Evolutionary conservation across 768 basidiomycete genomes (phyloP), one percentile per base, ranked within the genome.

Genomic region (Lentinula guzmanii): DNA sequence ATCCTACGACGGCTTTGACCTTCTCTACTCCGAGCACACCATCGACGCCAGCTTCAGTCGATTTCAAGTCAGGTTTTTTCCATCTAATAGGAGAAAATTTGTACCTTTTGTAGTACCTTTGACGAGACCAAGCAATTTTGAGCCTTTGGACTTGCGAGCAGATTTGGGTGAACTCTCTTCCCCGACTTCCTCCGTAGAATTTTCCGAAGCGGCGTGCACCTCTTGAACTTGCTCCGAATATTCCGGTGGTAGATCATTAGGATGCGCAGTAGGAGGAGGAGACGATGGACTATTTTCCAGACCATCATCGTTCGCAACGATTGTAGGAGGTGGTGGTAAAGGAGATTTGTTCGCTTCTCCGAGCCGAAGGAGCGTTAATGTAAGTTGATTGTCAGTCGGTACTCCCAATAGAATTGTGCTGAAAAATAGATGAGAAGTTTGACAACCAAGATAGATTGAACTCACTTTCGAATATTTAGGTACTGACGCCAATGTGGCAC

Each of bases 361-460:
- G 28, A 77, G 67, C 4, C 79, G 73, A 4, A 79, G 69, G 18
- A 80, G 66, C 8, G 77, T 75, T 21, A 79, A 62, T 11, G 77
- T 67, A 9, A 80, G 72, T 61, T 80, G 79, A 34, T 76, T 74
- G 62, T 80, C 78, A 46, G 78, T 79, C 8, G 79, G 79, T 0
- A 76, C 75, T 18, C 76, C 76, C 2, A 65, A 65, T 31, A 80
- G 69, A 45, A 80, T 63, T 10, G 77, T 70, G 50, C 73, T 74
- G 48, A 10, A 58, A 24, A 24, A n/a, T 4, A 48, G 21, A 15
- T 18, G n/a, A 2, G 8, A 48, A 18, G 46, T 6, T 39, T 39
- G 2, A 39, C 5, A 13, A 13, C 37, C 7, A 24, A 48, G 24
- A 31, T 3, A 10, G 13, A 52, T 21, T 5, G 33, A 62, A 71